Conservation (phyloP, 108 stramenopile genomes). For the Pseudonitzschia pungens region DNA sequence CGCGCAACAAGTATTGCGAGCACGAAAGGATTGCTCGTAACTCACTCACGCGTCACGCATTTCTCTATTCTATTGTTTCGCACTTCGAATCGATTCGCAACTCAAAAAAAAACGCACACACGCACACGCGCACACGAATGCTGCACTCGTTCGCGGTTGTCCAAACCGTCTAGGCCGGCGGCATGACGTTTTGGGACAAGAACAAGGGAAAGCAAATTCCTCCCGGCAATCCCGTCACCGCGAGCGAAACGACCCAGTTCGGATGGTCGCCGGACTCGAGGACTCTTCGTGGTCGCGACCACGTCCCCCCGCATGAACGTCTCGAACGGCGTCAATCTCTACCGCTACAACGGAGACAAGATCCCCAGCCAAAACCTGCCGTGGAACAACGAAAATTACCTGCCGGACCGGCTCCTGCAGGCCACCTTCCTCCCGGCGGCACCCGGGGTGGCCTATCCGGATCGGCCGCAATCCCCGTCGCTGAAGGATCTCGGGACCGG, state of each 20-base stretch:
- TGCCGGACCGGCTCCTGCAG: constrained; percentile 65
- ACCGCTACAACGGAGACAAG: constrained; percentile 82
- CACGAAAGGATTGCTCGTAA: too few relatives aligned
- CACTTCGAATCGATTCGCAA: too few relatives aligned
- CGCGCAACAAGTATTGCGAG: too few relatives aligned
- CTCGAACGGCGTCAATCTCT: constrained; percentile 90
- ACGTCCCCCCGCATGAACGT: constrained; percentile 98
- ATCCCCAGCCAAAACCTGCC: constrained; percentile 46
- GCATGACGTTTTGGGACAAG: constrained; percentile 97
- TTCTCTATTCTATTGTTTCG: too few relatives aligned
- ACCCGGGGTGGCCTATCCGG: constrained; percentile 57
- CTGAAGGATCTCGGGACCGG: constrained; percentile 33
- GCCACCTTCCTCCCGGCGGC: constrained; percentile 68
- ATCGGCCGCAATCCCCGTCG: constrained; percentile 83
- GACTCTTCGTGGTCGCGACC: constrained; percentile 85
- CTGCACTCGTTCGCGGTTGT: too few relatives aligned
- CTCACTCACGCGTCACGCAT: too few relatives aligned
- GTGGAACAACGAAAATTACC: constrained; percentile 77
- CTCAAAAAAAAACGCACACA: too few relatives aligned
- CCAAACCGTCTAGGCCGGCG: constrained; percentile 77
- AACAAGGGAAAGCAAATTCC: constrained; percentile 83
- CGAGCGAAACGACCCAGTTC: constrained; percentile 67
- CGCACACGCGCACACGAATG: too few relatives aligned
- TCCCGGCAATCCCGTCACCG: constrained; percentile 41
- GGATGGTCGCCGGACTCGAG: constrained; percentile 94